Evolutionary conservation across 331 rosid species (phyloP).

Genomic region (Stylosanthes scabra): DNA sequence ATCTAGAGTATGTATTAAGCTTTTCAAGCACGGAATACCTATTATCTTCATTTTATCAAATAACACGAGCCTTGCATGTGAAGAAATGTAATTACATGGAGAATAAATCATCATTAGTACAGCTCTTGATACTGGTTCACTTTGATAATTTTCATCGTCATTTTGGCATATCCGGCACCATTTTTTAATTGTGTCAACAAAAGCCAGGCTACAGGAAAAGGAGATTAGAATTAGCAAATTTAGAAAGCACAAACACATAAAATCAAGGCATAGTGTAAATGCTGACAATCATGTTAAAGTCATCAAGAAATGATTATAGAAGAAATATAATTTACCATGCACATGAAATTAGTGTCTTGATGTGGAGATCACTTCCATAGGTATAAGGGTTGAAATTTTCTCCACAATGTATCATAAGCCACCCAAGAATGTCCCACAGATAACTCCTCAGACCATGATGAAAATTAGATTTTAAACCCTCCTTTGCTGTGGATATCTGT

Average conservation of each 20-base stretch:
- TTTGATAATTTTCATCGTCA: constrained; percentile 61
- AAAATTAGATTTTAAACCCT: constrained; percentile 56
- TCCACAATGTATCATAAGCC: constrained; percentile 69
- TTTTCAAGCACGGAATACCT: constrained; percentile 52
- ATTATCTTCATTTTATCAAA: constrained; percentile 50
- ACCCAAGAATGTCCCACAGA: constrained; percentile 91
- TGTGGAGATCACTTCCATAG: constrained; percentile 46
- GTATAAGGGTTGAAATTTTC: constrained; percentile 59
- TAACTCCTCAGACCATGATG: constrained; percentile 61
- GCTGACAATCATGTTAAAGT: background rate
- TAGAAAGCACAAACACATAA: constrained; percentile 32
- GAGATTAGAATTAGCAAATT: constrained; percentile 26
- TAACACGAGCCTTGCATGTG: constrained; percentile 60
- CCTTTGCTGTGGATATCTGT: constrained; percentile 57
- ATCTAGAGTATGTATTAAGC: constrained; percentile 49
- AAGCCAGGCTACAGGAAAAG: constrained; percentile 59
- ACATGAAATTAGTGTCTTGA: constrained; percentile 64
- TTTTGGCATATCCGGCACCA: constrained; percentile 60
- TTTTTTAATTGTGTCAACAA: constrained; percentile 55
- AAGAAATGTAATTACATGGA: constrained; percentile 74
- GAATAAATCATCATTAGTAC: constrained; percentile 87
- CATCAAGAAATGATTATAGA: constrained; percentile 32
- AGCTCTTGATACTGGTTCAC: constrained; percentile 71
- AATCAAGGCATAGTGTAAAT: constrained; percentile 15
- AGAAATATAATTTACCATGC: constrained; percentile 66